These are phyloP conservation scores for Penicillium frequentans DNA, from an alignment of 2,329 filamentous ascomycete genomes.

Conservation along the genomic window DNA sequence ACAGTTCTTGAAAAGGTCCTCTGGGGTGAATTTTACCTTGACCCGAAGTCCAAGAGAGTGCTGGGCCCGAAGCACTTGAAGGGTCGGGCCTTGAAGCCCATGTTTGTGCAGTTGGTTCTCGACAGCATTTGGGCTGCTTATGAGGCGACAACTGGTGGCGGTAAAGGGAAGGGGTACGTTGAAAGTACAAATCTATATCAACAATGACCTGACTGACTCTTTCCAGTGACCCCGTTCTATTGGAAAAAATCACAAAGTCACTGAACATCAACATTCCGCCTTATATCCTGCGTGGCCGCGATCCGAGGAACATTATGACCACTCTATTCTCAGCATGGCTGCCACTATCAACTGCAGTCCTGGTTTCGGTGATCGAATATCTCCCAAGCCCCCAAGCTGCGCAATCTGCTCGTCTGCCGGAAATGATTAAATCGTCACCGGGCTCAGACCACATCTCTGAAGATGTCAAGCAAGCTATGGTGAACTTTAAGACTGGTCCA, in stretches of 20 bases:
- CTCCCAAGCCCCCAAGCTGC: conserved; percentile 80
- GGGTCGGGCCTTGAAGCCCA: conserved; percentile 84
- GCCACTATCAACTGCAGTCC: conserved; percentile 83
- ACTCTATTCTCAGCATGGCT: conserved; percentile 88
- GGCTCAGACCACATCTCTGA: conserved; percentile 70
- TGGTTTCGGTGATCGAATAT: conserved; percentile 92
- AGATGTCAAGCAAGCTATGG: conserved; percentile 74
- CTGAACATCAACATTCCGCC: conserved; percentile 78
- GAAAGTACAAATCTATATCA: conserved; percentile 9
- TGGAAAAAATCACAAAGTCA: conserved; percentile 95
- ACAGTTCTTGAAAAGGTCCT: conserved; percentile 86
- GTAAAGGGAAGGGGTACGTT: conserved; percentile 74
- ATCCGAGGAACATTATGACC: conserved; percentile 79
- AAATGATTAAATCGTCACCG: conserved; percentile 75
- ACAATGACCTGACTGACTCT: conserved; percentile 29
- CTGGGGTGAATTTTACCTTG: conserved; percentile 95
- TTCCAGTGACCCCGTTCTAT: conserved; percentile 67
- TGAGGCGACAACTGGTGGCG: conserved; percentile 80
- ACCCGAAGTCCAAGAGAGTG: conserved; percentile 95
- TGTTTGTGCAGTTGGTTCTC: conserved; percentile 95
- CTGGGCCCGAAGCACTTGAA: conserved; percentile 89
- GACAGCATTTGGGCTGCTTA: conserved; percentile 97
- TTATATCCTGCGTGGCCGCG: conserved; percentile 80
- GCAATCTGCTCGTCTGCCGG: conserved; percentile 76
- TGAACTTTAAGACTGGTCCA: conserved; percentile 69